Percentiles rank a stretch among this genome's conserved stretches.
phyloP scores from a whole-genome alignment of 768 basidiomycete genomes.

The Mycena kentingensis region DNA sequence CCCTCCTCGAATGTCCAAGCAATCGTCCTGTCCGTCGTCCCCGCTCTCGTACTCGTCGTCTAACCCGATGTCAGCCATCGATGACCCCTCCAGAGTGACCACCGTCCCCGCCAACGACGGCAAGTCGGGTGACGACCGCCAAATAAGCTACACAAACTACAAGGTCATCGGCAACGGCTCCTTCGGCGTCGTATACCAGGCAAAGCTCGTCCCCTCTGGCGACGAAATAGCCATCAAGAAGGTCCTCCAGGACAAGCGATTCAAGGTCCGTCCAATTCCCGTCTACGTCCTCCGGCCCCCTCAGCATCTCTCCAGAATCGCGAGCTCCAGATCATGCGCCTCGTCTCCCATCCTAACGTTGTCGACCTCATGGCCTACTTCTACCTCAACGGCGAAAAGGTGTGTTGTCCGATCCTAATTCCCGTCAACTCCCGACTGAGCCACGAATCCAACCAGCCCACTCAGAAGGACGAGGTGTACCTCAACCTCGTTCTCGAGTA shows the following conservation, averaged over 20 bases:
- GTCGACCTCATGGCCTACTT: conserved; percentile 98
- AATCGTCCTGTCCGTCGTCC: conserved; percentile 36
- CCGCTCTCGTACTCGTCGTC: conserved; percentile 28
- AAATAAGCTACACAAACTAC: conserved; percentile 94
- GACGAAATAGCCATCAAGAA: conserved; percentile 99
- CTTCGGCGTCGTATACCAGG: conserved; percentile 98
- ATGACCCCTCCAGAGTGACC: conserved; percentile 96
- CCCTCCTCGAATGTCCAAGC: conserved; percentile 19
- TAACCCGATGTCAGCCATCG: conserved; percentile 58
- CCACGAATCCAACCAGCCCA: conserved; percentile 18
- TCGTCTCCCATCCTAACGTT: conserved; percentile 95
- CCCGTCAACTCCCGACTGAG: conserved; percentile 10
- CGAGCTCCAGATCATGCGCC: conserved; percentile 98
- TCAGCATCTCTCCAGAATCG: conserved; percentile 72
- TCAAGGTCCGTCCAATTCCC: conserved; percentile 75
- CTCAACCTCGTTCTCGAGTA: conserved; percentile 99
- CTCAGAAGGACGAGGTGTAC: conserved; percentile 98
- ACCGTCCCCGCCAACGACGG: conserved; percentile 95
- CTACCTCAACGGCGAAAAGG: conserved; percentile 99
- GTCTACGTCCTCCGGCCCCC: conserved; percentile 21
- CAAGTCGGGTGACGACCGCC: conserved; percentile 84
- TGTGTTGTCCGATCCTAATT: conserved; percentile 35
- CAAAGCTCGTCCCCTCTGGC: conserved; percentile 72
- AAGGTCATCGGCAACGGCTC: conserved; percentile 99
- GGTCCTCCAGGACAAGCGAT: conserved; percentile 99